Percentiles rank a stretch among this genome's conserved stretches.
phyloP scores from a whole-genome alignment of 2,329 filamentous ascomycete genomes.

The Apiospora rasikravindrae region DNA sequence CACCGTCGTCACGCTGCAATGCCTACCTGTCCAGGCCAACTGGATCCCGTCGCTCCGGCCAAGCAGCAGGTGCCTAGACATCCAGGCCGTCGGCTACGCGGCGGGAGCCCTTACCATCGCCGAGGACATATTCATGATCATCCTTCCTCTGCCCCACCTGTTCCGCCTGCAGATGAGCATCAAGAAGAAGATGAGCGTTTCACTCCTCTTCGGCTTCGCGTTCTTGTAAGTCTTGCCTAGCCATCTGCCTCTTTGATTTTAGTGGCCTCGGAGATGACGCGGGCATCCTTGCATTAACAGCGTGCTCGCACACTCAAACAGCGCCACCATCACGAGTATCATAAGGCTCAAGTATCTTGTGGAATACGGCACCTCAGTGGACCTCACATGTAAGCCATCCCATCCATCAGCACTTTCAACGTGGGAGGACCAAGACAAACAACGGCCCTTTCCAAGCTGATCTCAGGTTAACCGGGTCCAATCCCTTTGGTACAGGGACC shows the following conservation, averaged over 20 bases:
- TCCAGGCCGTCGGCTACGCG: conserved; percentile 68
- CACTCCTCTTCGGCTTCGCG: conserved; percentile 70
- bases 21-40: conserved; percentile 25
- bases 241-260: no score
- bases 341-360: conserved; percentile 32
- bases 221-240: conserved; percentile 58
- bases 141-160: conserved; percentile 68
- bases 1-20: conserved; percentile 30
- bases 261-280: background rate
- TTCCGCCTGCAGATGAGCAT: conserved; percentile 65
- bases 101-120: conserved; percentile 72
- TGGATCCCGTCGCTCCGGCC: conserved; percentile 27
- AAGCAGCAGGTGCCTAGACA: conserved; percentile 59
- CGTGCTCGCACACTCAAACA: conserved; percentile 17
- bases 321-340: conserved; percentile 31
- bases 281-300: conserved; percentile 10
- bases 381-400: conserved; percentile 31
- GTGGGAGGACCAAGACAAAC: no score
- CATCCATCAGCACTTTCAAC: background rate
- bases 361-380: conserved; percentile 26
- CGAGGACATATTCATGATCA: conserved; percentile 70
- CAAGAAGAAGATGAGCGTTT: conserved; percentile 69
- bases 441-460: background rate
- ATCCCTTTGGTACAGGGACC: conserved; percentile 26
- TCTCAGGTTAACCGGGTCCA: background rate